Base-by-base conservation (phyloP, 2,329 filamentous ascomycete genomes). In the Arachnomyces sp. region DNA sequence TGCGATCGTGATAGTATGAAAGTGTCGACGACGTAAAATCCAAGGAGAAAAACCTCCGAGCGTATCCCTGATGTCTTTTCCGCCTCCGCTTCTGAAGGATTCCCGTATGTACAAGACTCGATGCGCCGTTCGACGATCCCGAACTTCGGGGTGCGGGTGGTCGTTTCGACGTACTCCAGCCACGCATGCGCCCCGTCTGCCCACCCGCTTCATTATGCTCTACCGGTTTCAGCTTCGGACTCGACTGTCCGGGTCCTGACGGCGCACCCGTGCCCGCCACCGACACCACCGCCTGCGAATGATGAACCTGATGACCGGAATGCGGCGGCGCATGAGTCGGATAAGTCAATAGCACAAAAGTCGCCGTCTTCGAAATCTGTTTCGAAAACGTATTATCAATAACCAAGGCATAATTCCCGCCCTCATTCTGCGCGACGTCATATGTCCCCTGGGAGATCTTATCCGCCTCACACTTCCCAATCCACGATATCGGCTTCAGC, bases 301-400 rank as follows among this genome's bases (percentile, higher is more conserved):
- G 78, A 74, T 47, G 67, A 58, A 33, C 68, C 61, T 51, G 73
- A 61, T 61, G 60, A 4, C 57, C 60, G 4, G 62, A 62, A 15
- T 67, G 63, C 8, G 66, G 60, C 17, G 63, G 64, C 34, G 60
- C 76, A 51, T 82, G 84, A 28, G 87, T 89, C 7, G 90, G 89
- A 56, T 96, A 95, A 30, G 88, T 96, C 60, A 96, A 76, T 38
- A 98, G 78, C 28, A 95, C 89, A 56, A 98, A 86, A 6, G 90
- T 96, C 14, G 88, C 88, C 21, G 84, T 95, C 68, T 98, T 98
- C 39, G 89, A 92, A 31, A 85, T 82, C 62, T 83, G 86, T 67
- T 95, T 96, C 44, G 89, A 95, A 61, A 98, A 98, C 18, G 92
- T 98, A 59, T 98, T 98, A 75, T 98, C 92, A 57, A 98, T 95